Conservation (phyloP, 139 green algal genomes). For the Coelastrella sp. region DNA sequence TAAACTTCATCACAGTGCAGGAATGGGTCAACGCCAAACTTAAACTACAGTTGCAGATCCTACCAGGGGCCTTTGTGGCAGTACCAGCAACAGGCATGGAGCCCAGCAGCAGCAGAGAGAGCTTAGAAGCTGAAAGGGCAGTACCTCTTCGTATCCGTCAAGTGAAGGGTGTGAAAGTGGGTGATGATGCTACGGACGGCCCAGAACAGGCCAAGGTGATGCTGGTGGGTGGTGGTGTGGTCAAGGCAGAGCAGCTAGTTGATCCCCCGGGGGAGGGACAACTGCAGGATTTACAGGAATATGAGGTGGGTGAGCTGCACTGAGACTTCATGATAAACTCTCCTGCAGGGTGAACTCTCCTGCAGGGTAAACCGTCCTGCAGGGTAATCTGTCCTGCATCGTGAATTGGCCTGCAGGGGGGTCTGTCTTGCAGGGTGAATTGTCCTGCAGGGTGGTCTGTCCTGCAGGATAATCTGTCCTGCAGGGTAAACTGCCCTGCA, state of each 20-base stretch:
- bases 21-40: slow-evolving; percentile 1
- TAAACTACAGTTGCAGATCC: background rate
- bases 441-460: too few species aligned
- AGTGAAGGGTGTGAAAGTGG: background rate
- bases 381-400: too few species aligned
- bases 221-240: slow-evolving; percentile 30
- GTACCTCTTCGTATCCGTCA: slow-evolving; percentile 5
- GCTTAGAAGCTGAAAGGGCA: background rate
- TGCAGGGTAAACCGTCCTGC: too few species aligned
- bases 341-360: slow-evolving; percentile 13
- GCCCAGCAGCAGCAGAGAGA: background rate
- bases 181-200: background rate
- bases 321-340: background rate
- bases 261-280: too few species aligned
- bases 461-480: too few species aligned
- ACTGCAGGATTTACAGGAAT: background rate
- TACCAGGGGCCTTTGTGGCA: background rate
- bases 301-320: background rate
- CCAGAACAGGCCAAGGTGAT: background rate
- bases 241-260: background rate
- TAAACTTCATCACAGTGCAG: slow-evolving; percentile 16
- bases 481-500: too few species aligned
- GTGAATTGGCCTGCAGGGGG: too few species aligned
- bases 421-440: too few species aligned
- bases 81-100: background rate